These are phyloP conservation scores for Alternaria infectoria DNA, from an alignment of 2,329 filamentous ascomycete genomes.

Conservation along the genomic window DNA sequence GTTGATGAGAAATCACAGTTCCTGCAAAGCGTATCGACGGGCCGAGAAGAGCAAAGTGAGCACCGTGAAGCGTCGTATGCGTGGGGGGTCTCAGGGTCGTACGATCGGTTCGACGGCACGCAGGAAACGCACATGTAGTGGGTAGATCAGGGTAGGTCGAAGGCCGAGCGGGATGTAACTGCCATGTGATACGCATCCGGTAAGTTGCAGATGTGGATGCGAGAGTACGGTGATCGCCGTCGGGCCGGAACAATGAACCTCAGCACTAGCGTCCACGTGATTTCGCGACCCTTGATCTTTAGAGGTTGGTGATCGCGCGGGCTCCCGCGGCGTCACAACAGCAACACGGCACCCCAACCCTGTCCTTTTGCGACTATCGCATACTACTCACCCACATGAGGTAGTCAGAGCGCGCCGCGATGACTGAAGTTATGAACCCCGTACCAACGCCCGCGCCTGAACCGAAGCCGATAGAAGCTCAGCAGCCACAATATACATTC, in stretches of 20 bases:
- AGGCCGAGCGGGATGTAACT: neutral
- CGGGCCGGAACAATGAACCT: neutral
- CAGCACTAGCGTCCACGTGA: constrained; percentile 9
- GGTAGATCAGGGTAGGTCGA: neutral
- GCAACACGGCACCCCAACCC: neutral
- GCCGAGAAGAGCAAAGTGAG: constrained; percentile 1
- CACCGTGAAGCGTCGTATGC: constrained; percentile 1
- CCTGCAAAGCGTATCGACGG: constrained; percentile 2
- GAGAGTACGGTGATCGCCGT: neutral
- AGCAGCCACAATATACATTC: constrained; percentile 67
- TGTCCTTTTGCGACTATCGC: neutral
- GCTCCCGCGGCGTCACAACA: neutral
- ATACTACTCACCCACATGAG: neutral
- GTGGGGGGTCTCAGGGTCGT: constrained; percentile 4
- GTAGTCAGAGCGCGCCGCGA: constrained; percentile 9
- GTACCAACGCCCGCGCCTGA: constrained; percentile 20
- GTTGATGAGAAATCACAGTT: neutral
- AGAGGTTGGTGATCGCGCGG: neutral
- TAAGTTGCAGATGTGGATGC: constrained; percentile 12
- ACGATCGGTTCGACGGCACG: constrained; percentile 19
- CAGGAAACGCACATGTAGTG: constrained; percentile 3
- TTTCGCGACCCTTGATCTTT: neutral
- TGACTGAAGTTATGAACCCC: constrained; percentile 41
- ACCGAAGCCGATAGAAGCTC: constrained; percentile 37
- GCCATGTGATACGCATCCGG: neutral